phyloP scores from a whole-genome alignment of 2,329 filamentous ascomycete species.

The Fusarium stilboides region DNA sequence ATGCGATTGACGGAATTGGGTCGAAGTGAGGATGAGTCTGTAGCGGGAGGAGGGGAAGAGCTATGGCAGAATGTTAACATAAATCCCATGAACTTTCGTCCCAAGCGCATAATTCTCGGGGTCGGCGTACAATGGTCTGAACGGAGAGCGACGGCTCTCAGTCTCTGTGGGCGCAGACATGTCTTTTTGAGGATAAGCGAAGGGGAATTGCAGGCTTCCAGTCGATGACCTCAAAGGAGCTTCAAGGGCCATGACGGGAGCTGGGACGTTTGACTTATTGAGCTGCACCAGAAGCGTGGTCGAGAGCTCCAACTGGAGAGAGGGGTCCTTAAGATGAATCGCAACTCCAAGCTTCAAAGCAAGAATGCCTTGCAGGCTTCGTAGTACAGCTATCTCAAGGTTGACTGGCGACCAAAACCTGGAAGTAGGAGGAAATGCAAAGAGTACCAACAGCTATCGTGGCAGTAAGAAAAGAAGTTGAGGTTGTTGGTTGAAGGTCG shows the following conservation, averaged over 20 bases:
- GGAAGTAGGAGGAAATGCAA: neutral
- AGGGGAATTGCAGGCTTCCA: conserved; percentile 60
- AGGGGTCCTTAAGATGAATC: conserved; percentile 26
- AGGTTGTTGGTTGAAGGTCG: conserved; percentile 19
- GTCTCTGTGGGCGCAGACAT: conserved; percentile 71
- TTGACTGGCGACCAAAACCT: conserved; percentile 17
- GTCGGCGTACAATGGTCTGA: conserved; percentile 66
- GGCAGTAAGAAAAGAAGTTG: conserved; percentile 15
- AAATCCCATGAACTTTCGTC: neutral
- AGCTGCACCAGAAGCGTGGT: conserved; percentile 34
- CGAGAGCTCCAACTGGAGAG: conserved; percentile 24
- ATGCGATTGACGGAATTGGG: conserved; percentile 66
- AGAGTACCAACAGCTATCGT: conserved; percentile 24
- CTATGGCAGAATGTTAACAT: conserved; percentile 44
- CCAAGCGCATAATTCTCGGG: conserved; percentile 1
- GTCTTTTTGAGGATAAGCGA: conserved; percentile 64
- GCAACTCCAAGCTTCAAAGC: conserved; percentile 33
- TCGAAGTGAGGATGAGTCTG: conserved; percentile 66
- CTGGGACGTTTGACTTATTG: conserved; percentile 17
- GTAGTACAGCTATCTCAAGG: conserved; percentile 28
- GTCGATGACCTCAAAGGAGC: conserved; percentile 75
- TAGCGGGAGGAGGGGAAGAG: conserved; percentile 55
- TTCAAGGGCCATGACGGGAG: conserved; percentile 57
- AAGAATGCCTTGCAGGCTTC: conserved; percentile 47
- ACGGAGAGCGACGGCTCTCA: conserved; percentile 63